Percentiles rank a stretch among this genome's conserved stretches.
phyloP scores from a whole-genome alignment of 2,329 filamentous ascomycete genomes.

The Pezicula rhizophila region DNA sequence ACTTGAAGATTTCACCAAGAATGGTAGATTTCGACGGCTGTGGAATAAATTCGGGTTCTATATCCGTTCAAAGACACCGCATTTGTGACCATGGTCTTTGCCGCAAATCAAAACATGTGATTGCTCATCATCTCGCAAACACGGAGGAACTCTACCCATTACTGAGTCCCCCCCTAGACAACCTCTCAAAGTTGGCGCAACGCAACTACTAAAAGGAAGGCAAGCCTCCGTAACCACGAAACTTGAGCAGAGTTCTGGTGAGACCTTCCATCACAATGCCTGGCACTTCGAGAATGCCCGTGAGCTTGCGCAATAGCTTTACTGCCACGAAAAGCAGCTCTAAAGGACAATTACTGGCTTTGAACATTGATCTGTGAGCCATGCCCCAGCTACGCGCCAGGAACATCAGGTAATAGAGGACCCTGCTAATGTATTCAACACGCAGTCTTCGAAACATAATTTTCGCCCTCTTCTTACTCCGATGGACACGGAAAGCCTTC shows the following conservation, averaged over 20 bases:
- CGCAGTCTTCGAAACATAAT: conserved; percentile 77
- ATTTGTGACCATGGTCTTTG: neutral
- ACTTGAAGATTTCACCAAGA: neutral
- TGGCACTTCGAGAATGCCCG: conserved; percentile 63
- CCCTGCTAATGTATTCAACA: conserved; percentile 1
- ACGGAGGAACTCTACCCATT: neutral
- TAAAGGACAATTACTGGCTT: conserved; percentile 48
- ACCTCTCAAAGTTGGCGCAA: neutral
- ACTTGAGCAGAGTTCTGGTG: too few relatives aligned
- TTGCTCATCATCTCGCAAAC: neutral
- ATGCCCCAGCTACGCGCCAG: neutral
- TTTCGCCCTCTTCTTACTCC: conserved; percentile 81
- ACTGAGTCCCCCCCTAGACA: too few relatives aligned
- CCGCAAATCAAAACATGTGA: too few relatives aligned
- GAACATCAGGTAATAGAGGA: neutral
- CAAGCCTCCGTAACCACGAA: too few relatives aligned
- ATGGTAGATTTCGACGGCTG: too few relatives aligned
- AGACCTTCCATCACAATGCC: conserved; percentile 40
- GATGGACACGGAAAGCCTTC: conserved; percentile 73
- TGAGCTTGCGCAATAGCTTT: conserved; percentile 64
- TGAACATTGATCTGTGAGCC: conserved; percentile 66
- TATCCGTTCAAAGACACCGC: neutral
- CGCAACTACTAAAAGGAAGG: neutral
- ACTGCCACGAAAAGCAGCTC: conserved; percentile 52
- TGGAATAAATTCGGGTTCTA: neutral